Percentiles rank a stretch among this genome's conserved stretches.
These are phyloP conservation scores for Aspergillus carlsbadensis DNA, from an alignment of 495 filamentous ascomycete species.

Conservation along the genomic window DNA sequence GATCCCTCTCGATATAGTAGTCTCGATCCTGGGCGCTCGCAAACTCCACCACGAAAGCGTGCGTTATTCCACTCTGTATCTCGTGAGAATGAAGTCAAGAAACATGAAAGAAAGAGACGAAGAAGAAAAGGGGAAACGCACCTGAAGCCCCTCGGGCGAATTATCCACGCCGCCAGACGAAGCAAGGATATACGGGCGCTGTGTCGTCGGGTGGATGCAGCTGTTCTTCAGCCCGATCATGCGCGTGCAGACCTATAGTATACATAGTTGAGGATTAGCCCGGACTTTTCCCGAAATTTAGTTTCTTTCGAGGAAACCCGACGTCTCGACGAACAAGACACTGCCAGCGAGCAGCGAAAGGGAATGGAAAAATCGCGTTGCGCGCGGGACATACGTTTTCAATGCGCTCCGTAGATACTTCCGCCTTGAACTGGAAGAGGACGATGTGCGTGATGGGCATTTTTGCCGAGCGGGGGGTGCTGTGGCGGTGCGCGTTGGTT, in stretches of 20 bases:
- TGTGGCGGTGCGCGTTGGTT: too few relatives aligned
- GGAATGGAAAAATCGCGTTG: background rate
- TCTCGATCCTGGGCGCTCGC: slow-evolving; percentile 37
- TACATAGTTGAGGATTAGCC: too few relatives aligned
- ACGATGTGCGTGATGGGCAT: slow-evolving; percentile 56
- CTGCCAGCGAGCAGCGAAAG: background rate
- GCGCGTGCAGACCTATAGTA: slow-evolving; percentile 30
- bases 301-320: background rate
- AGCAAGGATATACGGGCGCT: slow-evolving; percentile 50
- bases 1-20: slow-evolving; percentile 44
- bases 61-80: slow-evolving; percentile 35
- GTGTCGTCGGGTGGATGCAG: slow-evolving; percentile 45
- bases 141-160: slow-evolving; percentile 62
- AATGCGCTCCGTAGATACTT: slow-evolving; percentile 35
- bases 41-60: slow-evolving; percentile 46
- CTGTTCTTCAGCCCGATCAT: slow-evolving; percentile 39
- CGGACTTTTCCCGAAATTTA: background rate
- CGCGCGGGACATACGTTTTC: slow-evolving; percentile 40
- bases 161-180: slow-evolving; percentile 61
- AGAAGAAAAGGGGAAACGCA: slow-evolving; percentile 26
- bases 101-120: background rate
- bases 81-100: too few relatives aligned
- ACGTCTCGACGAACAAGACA: too few relatives aligned
- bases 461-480: background rate
- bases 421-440: slow-evolving; percentile 60